Base-by-base conservation (phyloP, 768 basidiomycete species). In the Harrya chromipes region DNA sequence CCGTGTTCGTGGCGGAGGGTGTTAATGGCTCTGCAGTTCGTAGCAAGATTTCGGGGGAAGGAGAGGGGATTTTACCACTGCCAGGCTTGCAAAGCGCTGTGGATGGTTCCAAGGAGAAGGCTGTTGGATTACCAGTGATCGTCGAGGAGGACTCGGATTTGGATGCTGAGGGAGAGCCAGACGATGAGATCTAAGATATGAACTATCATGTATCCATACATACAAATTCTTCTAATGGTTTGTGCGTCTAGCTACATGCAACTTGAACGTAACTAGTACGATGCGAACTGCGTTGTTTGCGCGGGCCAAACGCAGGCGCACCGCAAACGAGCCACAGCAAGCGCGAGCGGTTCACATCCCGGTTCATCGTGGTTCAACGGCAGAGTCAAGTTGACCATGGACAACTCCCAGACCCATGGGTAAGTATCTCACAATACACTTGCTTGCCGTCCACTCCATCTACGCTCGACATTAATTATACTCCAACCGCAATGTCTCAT, bases 101-200 rank as follows among this genome's bases (percentile, higher is more conserved):
- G 16, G 46, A 39, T 6, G 35, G 47, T 20, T 38, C 40, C 42
- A 17, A 54, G 12, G 55, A 51, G 27, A 52, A 47, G n/a, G 44
- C 29, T 21, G 21, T 20, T 26, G 44, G 11, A 7, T 14, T 46
- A 24, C 38, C 12, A 27, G 42, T 44, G 19, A 53, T 40, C 29
- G 51, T 61, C 21, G 61, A 64, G 39, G 67, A 66, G 29, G 66
- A 69, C 38, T 67, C 62, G 6, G 70, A 72, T 27, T 53, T 68
- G 35, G 74, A 76, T 54, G 74, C 71, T 6, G 72, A 75, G 52
- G 74, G 71, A 14, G 72, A 73, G 40, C 69, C 70, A 5, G 77
- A 80, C 47, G 71, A 70, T 35, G 78, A 76, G 70, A 47, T 77
- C 64, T 65, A 70, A 74, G 44, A 74, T 78, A 54, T 74, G 72